These are phyloP conservation scores for Malassezia yamatoensis DNA, from an alignment of 1,284 basidiomycete genomes.

Conservation along the genomic window DNA sequence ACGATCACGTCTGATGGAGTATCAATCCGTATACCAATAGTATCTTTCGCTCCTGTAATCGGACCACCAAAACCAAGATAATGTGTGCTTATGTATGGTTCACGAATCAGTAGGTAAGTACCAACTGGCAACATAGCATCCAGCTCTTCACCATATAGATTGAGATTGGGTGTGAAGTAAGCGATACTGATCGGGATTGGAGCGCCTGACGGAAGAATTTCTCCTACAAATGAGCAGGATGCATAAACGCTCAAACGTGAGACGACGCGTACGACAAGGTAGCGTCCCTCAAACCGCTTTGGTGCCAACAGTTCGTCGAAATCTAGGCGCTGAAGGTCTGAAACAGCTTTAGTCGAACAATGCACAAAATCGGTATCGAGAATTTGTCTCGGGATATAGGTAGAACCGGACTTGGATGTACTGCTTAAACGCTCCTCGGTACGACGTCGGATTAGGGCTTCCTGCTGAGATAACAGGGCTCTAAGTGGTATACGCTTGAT, in stretches of 20 bases:
- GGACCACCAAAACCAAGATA: conserved; percentile 37
- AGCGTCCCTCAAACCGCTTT: conserved; percentile 22
- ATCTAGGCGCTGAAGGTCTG: conserved; percentile 20
- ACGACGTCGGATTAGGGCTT: conserved; percentile 31
- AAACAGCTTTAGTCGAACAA: conserved; percentile 23
- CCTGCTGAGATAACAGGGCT: conserved; percentile 32
- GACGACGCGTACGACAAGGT: conserved; percentile 33
- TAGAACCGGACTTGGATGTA: conserved; percentile 14
- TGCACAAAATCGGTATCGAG: conserved; percentile 33
- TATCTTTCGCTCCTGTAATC: conserved; percentile 27
- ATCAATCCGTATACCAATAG: conserved; percentile 35
- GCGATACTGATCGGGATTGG: conserved; percentile 34
- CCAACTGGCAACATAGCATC: conserved; percentile 31
- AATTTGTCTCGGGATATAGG: conserved; percentile 33
- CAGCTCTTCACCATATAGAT: conserved; percentile 19
- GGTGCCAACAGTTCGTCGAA: conserved; percentile 29
- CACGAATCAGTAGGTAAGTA: conserved; percentile 35
- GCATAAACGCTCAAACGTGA: conserved; percentile 34
- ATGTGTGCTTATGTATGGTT: conserved; percentile 38
- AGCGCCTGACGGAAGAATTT: conserved; percentile 21
- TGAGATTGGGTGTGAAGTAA: conserved; percentile 37
- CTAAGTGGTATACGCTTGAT: conserved; percentile 33
- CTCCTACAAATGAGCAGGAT: conserved; percentile 31
- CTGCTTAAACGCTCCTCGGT: conserved; percentile 22
- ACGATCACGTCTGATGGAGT: conserved; percentile 41